Percentiles rank a stretch among this genome's conserved stretches.
Conservation (phyloP, 164 flowering plant species). For the Stephania japonica region DNA sequence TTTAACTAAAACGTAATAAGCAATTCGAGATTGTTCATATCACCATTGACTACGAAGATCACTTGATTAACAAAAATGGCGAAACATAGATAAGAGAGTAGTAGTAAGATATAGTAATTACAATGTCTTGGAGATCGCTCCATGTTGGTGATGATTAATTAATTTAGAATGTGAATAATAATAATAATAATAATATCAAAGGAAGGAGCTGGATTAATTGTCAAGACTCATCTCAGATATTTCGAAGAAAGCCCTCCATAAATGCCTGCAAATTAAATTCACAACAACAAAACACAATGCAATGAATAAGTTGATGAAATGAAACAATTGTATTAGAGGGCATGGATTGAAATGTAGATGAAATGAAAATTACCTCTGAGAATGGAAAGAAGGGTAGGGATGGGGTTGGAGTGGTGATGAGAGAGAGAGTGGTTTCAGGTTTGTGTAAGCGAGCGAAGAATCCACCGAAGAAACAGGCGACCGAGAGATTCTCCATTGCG, state of each 20-base stretch:
- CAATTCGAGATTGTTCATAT: no score
- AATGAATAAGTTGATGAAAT: not conserved
- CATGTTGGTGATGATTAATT: conserved; percentile 37
- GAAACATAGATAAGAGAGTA: no score
- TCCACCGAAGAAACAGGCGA: not conserved
- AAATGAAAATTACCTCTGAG: conserved; percentile 7
- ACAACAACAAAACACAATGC: not conserved
- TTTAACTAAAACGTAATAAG: no score
- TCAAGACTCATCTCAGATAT: conserved; percentile 17
- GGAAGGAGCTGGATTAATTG: no score
- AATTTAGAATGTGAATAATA: no score
- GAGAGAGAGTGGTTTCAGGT: conserved; percentile 2
- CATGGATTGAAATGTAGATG: not conserved
- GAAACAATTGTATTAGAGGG: not conserved
- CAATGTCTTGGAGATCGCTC: conserved; percentile 34
- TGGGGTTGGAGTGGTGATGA: not conserved
- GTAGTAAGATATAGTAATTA: conserved; percentile 4
- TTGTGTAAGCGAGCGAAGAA: conserved; percentile 14
- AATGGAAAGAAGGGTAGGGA: not conserved
- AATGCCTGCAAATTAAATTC: conserved; percentile 16
- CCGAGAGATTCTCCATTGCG: no score
- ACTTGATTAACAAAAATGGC: no score
- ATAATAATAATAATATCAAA: no score
- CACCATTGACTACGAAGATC: no score
- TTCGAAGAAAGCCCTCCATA: conserved; percentile 11